phyloP scores from a whole-genome alignment of 2,329 filamentous ascomycete genomes.

The Blastomyces silverae region DNA sequence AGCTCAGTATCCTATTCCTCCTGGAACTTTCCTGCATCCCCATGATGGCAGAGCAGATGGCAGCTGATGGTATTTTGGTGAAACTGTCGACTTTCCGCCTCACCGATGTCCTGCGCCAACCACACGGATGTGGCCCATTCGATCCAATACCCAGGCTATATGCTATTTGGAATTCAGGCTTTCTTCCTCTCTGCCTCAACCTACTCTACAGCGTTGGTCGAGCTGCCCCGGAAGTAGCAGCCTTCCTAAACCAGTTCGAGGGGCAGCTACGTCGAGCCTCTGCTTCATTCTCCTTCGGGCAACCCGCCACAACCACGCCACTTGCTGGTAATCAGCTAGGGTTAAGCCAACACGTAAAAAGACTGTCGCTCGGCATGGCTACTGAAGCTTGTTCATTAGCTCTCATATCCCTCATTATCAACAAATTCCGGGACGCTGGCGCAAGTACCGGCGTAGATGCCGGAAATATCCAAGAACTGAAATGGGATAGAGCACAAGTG shows the following conservation, averaged over 20 bases:
- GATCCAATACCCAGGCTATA: conserved; percentile 72
- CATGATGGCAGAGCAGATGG: conserved; percentile 78
- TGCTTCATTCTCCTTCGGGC: conserved; percentile 56
- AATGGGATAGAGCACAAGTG: conserved; percentile 66
- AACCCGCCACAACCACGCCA: conserved; percentile 40
- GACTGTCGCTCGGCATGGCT: conserved; percentile 63
- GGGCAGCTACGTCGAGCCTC: conserved; percentile 66
- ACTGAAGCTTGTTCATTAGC: conserved; percentile 73
- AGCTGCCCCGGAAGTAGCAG: conserved; percentile 73
- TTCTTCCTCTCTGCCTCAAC: conserved; percentile 84
- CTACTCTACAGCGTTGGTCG: conserved; percentile 73
- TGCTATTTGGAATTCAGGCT: conserved; percentile 79
- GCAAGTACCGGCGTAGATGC: conserved; percentile 54
- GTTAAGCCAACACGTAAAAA: conserved; percentile 39
- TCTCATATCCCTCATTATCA: conserved; percentile 66
- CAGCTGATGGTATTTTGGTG: conserved; percentile 74
- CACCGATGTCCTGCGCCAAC: conserved; percentile 64
- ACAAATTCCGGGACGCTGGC: conserved; percentile 57
- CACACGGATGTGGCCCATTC: conserved; percentile 67
- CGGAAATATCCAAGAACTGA: conserved; percentile 61
- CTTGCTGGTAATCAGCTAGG: conserved; percentile 21
- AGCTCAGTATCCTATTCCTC: conserved; percentile 82
- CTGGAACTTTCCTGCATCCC: conserved; percentile 79
- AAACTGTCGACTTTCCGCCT: conserved; percentile 74
- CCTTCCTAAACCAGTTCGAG: conserved; percentile 85